These are phyloP conservation scores for Naganishia vaughanmartiniae DNA, from an alignment of 768 basidiomycete genomes.

Conservation along the genomic window DNA sequence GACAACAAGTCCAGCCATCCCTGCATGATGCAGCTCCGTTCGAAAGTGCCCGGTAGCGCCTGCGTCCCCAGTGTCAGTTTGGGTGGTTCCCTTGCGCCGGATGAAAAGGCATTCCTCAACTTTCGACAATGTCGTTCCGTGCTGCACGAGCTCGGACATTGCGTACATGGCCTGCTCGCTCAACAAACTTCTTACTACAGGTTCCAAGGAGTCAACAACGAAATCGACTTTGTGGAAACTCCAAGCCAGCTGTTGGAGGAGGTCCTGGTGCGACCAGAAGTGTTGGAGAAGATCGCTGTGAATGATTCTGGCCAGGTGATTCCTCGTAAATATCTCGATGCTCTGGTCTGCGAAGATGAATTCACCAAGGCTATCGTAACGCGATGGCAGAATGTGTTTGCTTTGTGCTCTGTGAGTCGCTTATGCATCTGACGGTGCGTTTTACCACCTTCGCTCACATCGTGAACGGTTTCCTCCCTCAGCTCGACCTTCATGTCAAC, in stretches of 20 bases:
- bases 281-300: neutral
- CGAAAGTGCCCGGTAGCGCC: neutral
- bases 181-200: neutral
- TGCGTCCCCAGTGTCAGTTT: neutral
- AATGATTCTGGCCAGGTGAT: constrained; percentile 7
- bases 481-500: constrained; percentile 18
- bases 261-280: neutral
- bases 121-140: neutral
- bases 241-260: constrained; percentile 12
- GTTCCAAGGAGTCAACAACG: constrained; percentile 3
- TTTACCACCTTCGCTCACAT: neutral
- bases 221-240: constrained; percentile 22
- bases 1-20: constrained; percentile 11
- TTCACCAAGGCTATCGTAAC: neutral
- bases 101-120: neutral
- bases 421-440: neutral
- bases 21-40: neutral
- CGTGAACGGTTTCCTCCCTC: neutral
- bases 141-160: constrained; percentile 23
- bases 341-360: neutral
- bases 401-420: constrained; percentile 4
- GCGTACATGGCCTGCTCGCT: constrained; percentile 7
- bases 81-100: neutral
- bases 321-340: neutral
- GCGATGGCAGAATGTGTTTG: neutral